phyloP scores from a whole-genome alignment of 2,329 filamentous ascomycete genomes.

The Metarhizium anisopliae region DNA sequence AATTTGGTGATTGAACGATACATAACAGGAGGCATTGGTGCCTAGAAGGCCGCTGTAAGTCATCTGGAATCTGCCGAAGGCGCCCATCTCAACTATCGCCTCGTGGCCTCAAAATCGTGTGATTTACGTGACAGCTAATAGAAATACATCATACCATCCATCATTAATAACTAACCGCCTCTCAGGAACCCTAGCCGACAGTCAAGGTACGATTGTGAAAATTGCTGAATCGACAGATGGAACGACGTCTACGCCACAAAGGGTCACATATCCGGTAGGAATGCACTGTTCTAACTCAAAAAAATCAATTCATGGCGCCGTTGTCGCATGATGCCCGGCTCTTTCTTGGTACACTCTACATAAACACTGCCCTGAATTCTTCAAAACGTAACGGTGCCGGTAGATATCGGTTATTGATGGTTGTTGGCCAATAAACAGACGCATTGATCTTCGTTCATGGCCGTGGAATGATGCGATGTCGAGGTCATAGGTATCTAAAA shows the following conservation, averaged over 20 bases:
- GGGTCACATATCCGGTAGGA: neutral
- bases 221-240: no score
- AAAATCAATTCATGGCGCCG: constrained; percentile 17
- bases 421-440: neutral
- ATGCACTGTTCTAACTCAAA: neutral
- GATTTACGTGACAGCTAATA: no score
- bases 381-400: constrained; percentile 1
- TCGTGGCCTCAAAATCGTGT: no score
- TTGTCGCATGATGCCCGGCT: constrained; percentile 17
- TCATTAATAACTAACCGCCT: no score
- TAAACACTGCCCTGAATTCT: constrained; percentile 16
- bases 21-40: no score
- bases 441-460: neutral
- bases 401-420: constrained; percentile 3
- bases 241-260: no score
- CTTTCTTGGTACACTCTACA: constrained; percentile 20
- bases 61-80: no score
- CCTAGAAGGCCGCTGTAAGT: no score
- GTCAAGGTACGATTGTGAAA: neutral
- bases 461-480: neutral
- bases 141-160: no score
- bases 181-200: neutral
- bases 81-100: no score
- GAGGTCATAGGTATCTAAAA: constrained; percentile 2
- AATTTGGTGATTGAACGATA: no score